A percentile compares a stretch with the other conserved stretches of the same genome.
These are phyloP conservation scores for Leucoagaricus sp. DNA, from an alignment of 1,284 basidiomycete species.

Conservation along the genomic window DNA sequence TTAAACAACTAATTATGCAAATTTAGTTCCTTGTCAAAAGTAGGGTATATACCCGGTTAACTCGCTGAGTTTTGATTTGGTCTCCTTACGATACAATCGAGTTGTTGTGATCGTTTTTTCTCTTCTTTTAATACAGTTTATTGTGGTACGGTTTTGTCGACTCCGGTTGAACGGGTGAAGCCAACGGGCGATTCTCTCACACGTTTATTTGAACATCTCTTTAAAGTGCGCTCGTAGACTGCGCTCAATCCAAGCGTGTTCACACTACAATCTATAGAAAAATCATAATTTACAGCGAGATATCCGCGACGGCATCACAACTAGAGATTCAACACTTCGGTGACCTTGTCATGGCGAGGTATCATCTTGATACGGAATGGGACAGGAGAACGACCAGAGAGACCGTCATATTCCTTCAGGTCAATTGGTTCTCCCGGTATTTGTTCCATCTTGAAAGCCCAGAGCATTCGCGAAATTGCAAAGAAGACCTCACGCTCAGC, in stretches of 20 bases:
- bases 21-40: constrained; percentile 36
- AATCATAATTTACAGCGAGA: too few species aligned
- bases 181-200: too few species aligned
- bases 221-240: too few species aligned
- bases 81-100: background rate
- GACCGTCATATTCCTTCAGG: constrained; percentile 41
- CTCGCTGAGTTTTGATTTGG: background rate
- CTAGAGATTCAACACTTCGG: constrained; percentile 23
- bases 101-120: background rate
- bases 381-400: constrained; percentile 40
- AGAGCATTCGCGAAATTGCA: constrained; percentile 39
- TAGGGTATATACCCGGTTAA: background rate
- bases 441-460: constrained; percentile 39
- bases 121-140: too few species aligned
- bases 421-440: constrained; percentile 40
- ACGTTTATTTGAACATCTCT: too few species aligned
- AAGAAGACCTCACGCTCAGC: constrained; percentile 43
- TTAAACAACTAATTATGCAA: constrained; percentile 80
- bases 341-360: constrained; percentile 27
- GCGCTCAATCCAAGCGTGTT: too few species aligned
- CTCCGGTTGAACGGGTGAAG: too few species aligned
- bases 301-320: too few species aligned
- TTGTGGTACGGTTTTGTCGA: too few species aligned
- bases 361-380: constrained; percentile 35
- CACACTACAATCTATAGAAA: too few species aligned